These are phyloP conservation scores for Hypseocharis bilobata DNA, from an alignment of 441 rosid genomes.

Conservation along the genomic window DNA sequence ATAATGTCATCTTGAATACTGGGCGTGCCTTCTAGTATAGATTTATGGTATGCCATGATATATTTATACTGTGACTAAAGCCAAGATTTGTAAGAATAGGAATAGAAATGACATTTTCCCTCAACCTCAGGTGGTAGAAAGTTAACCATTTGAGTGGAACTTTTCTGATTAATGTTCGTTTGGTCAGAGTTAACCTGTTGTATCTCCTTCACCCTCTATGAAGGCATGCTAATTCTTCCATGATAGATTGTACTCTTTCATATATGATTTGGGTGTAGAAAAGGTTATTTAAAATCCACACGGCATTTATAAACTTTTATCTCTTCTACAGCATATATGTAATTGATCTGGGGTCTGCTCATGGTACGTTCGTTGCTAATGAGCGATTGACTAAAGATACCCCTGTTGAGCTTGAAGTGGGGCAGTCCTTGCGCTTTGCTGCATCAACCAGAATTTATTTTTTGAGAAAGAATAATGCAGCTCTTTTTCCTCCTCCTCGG, in stretches of 20 bases:
- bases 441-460: conserved; percentile 80
- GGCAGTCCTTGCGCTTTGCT: conserved; percentile 84
- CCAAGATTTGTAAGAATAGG: no score
- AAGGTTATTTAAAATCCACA: conserved; percentile 11
- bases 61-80: no score
- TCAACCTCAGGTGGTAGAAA: no score
- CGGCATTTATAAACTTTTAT: conserved; percentile 9
- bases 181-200: no score
- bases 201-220: no score
- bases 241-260: neutral
- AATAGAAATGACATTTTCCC: no score
- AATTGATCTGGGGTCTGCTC: conserved; percentile 91
- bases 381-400: conserved; percentile 69
- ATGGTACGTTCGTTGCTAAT: conserved; percentile 87
- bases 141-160: no score
- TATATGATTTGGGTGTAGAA: neutral
- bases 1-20: no score
- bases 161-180: no score
- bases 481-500: conserved; percentile 59
- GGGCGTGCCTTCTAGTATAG: neutral
- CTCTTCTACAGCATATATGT: conserved; percentile 57
- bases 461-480: conserved; percentile 70
- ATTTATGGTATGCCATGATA: neutral
- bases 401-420: conserved; percentile 88
- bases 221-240: conserved; percentile 1